These are phyloP conservation scores for Turnera subulata DNA, from an alignment of 345 rosid genomes.

Conservation along the genomic window DNA sequence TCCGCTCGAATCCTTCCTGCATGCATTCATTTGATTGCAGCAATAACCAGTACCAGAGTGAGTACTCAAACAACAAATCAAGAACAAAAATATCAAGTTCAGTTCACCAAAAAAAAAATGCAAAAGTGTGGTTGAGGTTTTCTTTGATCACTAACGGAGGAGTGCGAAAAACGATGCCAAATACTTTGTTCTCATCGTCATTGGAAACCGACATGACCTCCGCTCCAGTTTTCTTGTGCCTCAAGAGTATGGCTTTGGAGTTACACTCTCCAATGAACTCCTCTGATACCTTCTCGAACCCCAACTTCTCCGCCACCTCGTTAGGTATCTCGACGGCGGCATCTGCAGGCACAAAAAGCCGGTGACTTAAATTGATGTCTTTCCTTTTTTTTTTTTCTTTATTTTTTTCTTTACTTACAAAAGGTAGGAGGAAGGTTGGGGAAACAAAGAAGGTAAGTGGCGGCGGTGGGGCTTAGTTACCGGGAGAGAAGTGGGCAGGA, in stretches of 20 bases:
- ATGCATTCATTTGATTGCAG: too few relatives aligned
- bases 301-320: conserved; percentile 69
- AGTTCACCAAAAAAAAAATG: too few relatives aligned
- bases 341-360: conserved; percentile 30
- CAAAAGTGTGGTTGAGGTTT: too few relatives aligned
- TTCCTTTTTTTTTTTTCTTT: background rate
- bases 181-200: conserved; percentile 27
- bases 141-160: conserved; percentile 68
- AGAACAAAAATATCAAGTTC: conserved; percentile 5
- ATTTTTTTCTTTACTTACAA: too few relatives aligned
- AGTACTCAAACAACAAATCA: background rate
- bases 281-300: conserved; percentile 83
- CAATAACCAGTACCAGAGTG: conserved; percentile 6
- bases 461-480: conserved; percentile 21
- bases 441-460: too few relatives aligned
- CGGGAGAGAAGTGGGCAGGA: conserved; percentile 48
- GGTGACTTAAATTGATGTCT: background rate
- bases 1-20: conserved; percentile 91
- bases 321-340: conserved; percentile 36
- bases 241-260: conserved; percentile 78
- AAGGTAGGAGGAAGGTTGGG: too few relatives aligned
- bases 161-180: conserved; percentile 46
- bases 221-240: conserved; percentile 87
- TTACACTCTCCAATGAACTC: conserved; percentile 87
- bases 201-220: conserved; percentile 92